Evolutionary conservation across 805 yeast genomes (phyloP), one percentile per base, ranked within the genome.

Genomic region (Zygoascus bituminiphila): DNA sequence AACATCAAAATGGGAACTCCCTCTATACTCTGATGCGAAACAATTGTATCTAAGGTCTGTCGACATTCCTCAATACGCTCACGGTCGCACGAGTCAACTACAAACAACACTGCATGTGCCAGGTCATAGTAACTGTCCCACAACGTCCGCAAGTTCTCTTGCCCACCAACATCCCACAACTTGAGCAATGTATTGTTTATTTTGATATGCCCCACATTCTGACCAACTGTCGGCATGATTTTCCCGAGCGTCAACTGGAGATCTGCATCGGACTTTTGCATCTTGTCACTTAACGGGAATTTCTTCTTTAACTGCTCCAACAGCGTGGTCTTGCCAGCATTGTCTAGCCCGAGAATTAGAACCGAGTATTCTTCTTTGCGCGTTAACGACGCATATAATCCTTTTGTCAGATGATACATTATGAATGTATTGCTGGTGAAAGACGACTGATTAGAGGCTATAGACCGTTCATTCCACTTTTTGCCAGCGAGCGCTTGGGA

Each of bases 101-200:
- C 83, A 64, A 91, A 91, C 40, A 93, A 81, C 33, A 91, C 86
- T 0, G 93, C 98, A 65, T 91, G 97, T 48, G 96, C 85, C 51
- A 80, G 83, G 17, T 74, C 72, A 66, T 82, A 93, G 70, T 91
- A 93, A 52, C 86, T 79, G 5, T 82, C 74, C 98, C 98, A 91
- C 74, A 93, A 73, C 24, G 78, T 70, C 43, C 98, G 73, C 42
- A 91, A 70, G n/a, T 84, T 72, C 61, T 81, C 82, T 65, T 91
- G 98, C 10, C 98, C 98, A 9, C 98, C 98, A 37, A 91, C 80
- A 64, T 91, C 98, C 98, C 98, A 91, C 59, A 93, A 78, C 61
- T 88, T 89, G 48, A 93, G 70, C 45, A 58, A 54, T 24, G 60
- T 59, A 12, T 60, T 59, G 49, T 73, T 70, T 51, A 72, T 55